Evolutionary conservation across 2,329 filamentous ascomycete species (phyloP).

Genomic region (Diplodia scrobiculata): DNA sequence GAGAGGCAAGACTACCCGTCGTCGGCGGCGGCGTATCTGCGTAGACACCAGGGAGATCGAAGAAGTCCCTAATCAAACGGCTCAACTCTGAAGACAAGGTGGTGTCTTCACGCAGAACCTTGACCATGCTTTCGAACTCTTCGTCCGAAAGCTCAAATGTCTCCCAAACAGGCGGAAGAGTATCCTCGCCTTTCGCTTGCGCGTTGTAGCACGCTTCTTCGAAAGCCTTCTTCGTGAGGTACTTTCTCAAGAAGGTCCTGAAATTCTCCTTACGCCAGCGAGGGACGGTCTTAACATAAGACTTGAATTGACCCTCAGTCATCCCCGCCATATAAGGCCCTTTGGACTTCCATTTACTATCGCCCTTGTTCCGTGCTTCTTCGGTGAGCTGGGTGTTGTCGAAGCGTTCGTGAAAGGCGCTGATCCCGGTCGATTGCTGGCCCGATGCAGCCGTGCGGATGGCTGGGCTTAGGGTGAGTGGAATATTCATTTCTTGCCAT

Average conservation of each 20-base stretch:
- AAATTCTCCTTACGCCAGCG: conserved; percentile 31
- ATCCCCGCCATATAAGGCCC: conserved; percentile 62
- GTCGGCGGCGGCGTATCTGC: background rate
- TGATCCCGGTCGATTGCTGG: conserved; percentile 32
- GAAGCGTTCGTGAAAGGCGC: conserved; percentile 47
- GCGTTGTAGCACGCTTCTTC: background rate
- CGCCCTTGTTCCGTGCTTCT: conserved; percentile 23
- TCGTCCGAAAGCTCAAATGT: conserved; percentile 37
- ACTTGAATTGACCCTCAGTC: conserved; percentile 50
- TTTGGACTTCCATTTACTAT: conserved; percentile 57
- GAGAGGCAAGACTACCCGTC: too few relatives aligned
- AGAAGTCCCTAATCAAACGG: conserved; percentile 56
- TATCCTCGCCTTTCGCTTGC: background rate
- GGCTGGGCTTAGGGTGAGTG: conserved; percentile 58
- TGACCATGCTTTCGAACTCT: conserved; percentile 39
- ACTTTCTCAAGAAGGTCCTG: conserved; percentile 35
- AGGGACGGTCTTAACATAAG: conserved; percentile 32
- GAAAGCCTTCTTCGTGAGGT: background rate
- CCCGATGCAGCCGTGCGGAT: conserved; percentile 29
- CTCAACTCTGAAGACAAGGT: conserved; percentile 57
- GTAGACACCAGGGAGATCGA: conserved; percentile 56
- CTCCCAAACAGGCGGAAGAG: conserved; percentile 32
- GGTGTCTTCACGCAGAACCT: conserved; percentile 51
- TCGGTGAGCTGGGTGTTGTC: conserved; percentile 49
- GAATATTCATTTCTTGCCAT: conserved; percentile 78